phyloP scores from a whole-genome alignment of 805 yeast genomes.

The Metschnikowia bowlesiae region DNA sequence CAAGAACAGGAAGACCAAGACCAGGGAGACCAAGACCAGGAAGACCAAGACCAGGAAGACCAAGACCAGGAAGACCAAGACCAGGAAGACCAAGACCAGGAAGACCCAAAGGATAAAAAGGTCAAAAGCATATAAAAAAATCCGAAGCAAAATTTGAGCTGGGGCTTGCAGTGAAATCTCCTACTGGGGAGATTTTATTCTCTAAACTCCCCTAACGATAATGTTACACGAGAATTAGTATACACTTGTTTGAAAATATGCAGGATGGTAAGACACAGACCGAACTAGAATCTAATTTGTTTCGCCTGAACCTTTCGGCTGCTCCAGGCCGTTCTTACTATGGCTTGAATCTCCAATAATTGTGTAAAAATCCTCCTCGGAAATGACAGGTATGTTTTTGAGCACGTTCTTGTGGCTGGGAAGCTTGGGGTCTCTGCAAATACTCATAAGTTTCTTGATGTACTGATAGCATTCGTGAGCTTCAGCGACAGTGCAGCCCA shows the following conservation, averaged over 20 bases:
- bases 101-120: background rate
- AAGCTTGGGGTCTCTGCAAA: conserved; percentile 17
- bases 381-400: conserved; percentile 9
- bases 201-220: background rate
- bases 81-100: background rate
- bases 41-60: background rate
- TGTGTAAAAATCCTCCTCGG: conserved; percentile 8
- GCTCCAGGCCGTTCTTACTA: background rate
- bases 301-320: background rate
- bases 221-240: background rate
- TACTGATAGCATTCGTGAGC: conserved; percentile 16
- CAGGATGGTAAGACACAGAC: background rate
- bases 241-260: background rate
- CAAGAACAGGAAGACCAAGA: background rate
- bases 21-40: background rate
- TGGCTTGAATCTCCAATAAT: conserved; percentile 2
- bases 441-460: conserved; percentile 11
- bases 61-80: background rate
- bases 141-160: background rate
- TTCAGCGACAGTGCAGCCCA: conserved; percentile 6
- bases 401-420: conserved; percentile 16
- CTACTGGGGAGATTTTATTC: background rate
- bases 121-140: background rate
- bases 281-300: background rate
- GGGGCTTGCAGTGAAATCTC: background rate